phyloP scores from a whole-genome alignment of 768 basidiomycete genomes.

The Galerina sulciceps region DNA sequence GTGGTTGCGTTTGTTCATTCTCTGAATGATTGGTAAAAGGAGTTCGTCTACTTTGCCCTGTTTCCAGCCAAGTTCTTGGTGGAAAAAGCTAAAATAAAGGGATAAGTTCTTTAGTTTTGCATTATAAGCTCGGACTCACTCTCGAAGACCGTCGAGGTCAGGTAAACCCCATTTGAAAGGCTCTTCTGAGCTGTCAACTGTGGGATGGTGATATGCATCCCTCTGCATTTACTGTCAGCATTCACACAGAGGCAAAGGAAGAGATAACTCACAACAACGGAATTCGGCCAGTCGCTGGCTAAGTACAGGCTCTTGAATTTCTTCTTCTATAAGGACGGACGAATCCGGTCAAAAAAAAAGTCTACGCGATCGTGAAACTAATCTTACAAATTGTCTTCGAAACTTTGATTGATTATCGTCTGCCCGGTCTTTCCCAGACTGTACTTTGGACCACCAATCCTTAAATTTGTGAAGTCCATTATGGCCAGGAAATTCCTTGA shows the following conservation, averaged over 20 bases:
- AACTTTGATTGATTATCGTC: slow-evolving; percentile 78
- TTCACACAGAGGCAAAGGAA: not conserved
- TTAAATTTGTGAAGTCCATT: slow-evolving; percentile 86
- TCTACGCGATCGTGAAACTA: not conserved
- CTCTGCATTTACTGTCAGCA: slow-evolving; percentile 48
- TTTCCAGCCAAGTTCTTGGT: slow-evolving; percentile 81
- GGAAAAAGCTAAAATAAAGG: slow-evolving; percentile 57
- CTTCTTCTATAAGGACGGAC: slow-evolving; percentile 70
- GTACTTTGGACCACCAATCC: slow-evolving; percentile 94
- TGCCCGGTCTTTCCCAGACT: slow-evolving; percentile 83
- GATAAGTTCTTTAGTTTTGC: not conserved
- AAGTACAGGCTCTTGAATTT: slow-evolving; percentile 85
- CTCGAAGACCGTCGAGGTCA: slow-evolving; percentile 90
- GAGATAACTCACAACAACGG: slow-evolving; percentile 73
- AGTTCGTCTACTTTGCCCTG: slow-evolving; percentile 87
- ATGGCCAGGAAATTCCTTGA: slow-evolving; percentile 90
- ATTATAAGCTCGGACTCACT: slow-evolving; percentile 47
- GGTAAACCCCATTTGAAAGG: slow-evolving; percentile 97
- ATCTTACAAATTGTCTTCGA: slow-evolving; percentile 80
- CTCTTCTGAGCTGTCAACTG: slow-evolving; percentile 89
- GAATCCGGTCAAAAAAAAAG: not conserved
- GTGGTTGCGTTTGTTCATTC: slow-evolving; percentile 81
- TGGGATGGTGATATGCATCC: slow-evolving; percentile 92
- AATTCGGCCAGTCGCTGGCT: slow-evolving; percentile 86
- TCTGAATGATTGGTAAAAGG: slow-evolving; percentile 90